Percentiles rank a stretch among this genome's conserved stretches.
Conservation (phyloP, 2,329 filamentous ascomycete genomes). For the Chrysoporthe austroafricana region DNA sequence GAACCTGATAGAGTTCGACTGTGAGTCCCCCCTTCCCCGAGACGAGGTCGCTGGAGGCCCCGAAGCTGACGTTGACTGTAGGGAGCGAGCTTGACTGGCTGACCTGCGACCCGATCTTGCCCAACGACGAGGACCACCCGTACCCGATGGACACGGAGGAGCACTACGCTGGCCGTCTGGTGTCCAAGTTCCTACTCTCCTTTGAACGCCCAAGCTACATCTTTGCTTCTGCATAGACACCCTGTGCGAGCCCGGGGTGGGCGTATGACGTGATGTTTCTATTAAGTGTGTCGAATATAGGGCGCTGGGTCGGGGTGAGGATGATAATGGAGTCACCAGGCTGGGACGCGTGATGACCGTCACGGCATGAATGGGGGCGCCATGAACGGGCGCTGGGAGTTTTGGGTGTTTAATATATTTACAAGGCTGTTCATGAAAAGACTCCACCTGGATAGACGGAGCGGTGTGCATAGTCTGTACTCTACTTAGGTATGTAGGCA, state of each 20-base stretch:
- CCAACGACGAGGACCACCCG: slow-evolving; percentile 49
- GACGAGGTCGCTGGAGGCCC: neutral
- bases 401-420: neutral
- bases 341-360: neutral
- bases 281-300: neutral
- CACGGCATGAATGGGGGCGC: neutral
- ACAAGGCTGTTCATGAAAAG: neutral
- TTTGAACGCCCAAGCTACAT: slow-evolving; percentile 56
- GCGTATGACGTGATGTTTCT: neutral
- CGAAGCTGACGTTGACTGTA: slow-evolving; percentile 25
- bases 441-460: neutral
- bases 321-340: neutral
- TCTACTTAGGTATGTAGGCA: slow-evolving; percentile 63
- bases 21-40: slow-evolving; percentile 41
- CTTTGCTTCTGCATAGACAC: slow-evolving; percentile 41
- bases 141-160: slow-evolving; percentile 52
- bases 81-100: slow-evolving; percentile 50
- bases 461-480: neutral
- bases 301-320: neutral
- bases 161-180: slow-evolving; percentile 57
- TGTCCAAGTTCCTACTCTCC: slow-evolving; percentile 58
- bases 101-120: slow-evolving; percentile 50
- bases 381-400: neutral
- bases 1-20: slow-evolving; percentile 46
- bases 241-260: slow-evolving; percentile 10